These are phyloP conservation scores for Ceratocystis huliohia DNA, from an alignment of 2,329 filamentous ascomycete species.

Conservation along the genomic window DNA sequence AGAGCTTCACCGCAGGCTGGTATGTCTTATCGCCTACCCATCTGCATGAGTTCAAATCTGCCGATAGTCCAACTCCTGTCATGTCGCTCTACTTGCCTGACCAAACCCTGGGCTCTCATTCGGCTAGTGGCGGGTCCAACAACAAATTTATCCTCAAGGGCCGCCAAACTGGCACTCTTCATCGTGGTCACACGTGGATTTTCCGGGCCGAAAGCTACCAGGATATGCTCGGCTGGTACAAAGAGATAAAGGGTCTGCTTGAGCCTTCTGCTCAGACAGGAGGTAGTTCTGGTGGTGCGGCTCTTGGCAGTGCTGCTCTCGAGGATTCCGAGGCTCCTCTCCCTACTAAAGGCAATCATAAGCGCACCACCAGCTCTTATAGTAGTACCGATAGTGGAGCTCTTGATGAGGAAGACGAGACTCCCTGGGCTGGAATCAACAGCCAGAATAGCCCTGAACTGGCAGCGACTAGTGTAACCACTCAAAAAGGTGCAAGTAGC, in stretches of 20 bases:
- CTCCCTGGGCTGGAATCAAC: constrained; percentile 12
- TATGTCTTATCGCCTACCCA: constrained; percentile 94
- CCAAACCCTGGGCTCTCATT: constrained; percentile 90
- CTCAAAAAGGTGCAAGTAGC: neutral
- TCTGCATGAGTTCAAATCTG: constrained; percentile 97
- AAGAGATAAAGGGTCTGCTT: constrained; percentile 80
- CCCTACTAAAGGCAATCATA: neutral
- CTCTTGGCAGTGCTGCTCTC: constrained; percentile 1
- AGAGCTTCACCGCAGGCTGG: constrained; percentile 94
- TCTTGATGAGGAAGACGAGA: constrained; percentile 56
- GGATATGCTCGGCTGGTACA: constrained; percentile 94
- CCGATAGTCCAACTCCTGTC: constrained; percentile 77
- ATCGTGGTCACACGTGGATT: constrained; percentile 64
- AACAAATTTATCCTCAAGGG: constrained; percentile 98
- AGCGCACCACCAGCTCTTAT: constrained; percentile 24
- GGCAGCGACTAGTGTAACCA: neutral
- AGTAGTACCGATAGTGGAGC: constrained; percentile 63
- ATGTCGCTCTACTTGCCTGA: constrained; percentile 95
- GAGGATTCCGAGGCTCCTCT: neutral
- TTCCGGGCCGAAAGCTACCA: constrained; percentile 66
- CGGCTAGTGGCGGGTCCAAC: constrained; percentile 65
- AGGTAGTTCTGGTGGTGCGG: neutral
- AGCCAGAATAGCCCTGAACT: neutral
- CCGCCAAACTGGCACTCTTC: constrained; percentile 82
- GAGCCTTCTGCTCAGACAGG: constrained; percentile 33